Conservation (phyloP, 1,284 basidiomycete genomes). For the Naganishia sp. region DNA sequence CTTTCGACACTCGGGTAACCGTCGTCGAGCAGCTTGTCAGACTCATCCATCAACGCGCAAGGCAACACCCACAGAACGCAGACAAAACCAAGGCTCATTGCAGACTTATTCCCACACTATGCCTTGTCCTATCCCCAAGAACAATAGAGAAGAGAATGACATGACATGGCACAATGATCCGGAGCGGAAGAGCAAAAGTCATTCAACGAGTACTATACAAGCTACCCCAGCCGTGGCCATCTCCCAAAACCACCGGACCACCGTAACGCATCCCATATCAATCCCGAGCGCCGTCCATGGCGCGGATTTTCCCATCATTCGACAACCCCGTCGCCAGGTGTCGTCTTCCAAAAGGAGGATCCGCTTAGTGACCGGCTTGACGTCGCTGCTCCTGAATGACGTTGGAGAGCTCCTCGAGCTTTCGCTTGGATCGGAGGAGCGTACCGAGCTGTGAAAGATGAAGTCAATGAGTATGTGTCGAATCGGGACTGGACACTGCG, state of each 20-base stretch:
- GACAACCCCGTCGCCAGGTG: slow-evolving; percentile 1
- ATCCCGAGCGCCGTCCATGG: slow-evolving; percentile 4
- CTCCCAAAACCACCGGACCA: not conserved
- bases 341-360: slow-evolving; percentile 18
- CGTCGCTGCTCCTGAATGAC: slow-evolving; percentile 72
- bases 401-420: slow-evolving; percentile 87
- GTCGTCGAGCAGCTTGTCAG: too few species aligned
- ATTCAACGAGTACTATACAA: slow-evolving; percentile 24
- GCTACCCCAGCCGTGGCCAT: slow-evolving; percentile 7
- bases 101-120: too few species aligned
- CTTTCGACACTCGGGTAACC: too few species aligned
- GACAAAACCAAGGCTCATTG: too few species aligned
- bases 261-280: slow-evolving; percentile 16
- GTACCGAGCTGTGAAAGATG: slow-evolving; percentile 73
- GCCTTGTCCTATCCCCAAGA: too few species aligned
- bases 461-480: not conserved
- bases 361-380: slow-evolving; percentile 54
- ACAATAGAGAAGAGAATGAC: slow-evolving; percentile 14
- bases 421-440: slow-evolving; percentile 92
- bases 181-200: not conserved
- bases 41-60: too few species aligned
- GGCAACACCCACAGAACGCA: too few species aligned
- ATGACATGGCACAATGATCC: slow-evolving; percentile 18
- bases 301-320: slow-evolving; percentile 9
- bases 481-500: too few species aligned